These are phyloP conservation scores for Xylaria arbuscula DNA, from an alignment of 2,329 filamentous ascomycete species.

Conservation along the genomic window DNA sequence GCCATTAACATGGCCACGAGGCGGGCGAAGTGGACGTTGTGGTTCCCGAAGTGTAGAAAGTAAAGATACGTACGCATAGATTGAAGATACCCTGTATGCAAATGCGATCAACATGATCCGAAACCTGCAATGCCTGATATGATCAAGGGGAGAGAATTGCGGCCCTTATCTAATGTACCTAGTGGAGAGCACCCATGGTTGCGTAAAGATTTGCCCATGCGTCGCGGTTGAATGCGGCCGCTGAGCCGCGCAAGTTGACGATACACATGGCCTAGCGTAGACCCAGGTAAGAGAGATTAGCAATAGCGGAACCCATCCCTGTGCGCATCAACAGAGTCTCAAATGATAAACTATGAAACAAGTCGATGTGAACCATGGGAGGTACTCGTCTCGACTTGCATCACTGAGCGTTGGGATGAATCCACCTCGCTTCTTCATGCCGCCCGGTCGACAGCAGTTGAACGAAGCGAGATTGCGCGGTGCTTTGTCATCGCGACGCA, in stretches of 20 bases:
- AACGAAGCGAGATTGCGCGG: constrained; percentile 11
- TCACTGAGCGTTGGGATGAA: constrained; percentile 4
- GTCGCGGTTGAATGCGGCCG: constrained; percentile 21
- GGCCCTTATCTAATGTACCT: background rate
- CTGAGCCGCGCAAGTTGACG: constrained; percentile 4
- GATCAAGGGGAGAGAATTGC: background rate
- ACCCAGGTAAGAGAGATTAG: too few species aligned
- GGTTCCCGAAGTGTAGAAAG: background rate
- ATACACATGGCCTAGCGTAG: background rate
- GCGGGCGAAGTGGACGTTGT: constrained; percentile 4
- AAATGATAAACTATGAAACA: constrained; percentile 20
- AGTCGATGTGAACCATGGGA: background rate
- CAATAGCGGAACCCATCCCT: constrained; percentile 13
- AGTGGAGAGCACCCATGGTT: constrained; percentile 5
- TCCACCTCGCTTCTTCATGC: constrained; percentile 31
- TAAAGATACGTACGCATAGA: constrained; percentile 11
- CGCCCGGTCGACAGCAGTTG: background rate
- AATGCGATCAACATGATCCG: constrained; percentile 25
- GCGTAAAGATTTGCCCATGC: constrained; percentile 19
- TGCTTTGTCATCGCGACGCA: background rate
- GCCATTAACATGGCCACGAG: constrained; percentile 2
- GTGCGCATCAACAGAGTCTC: constrained; percentile 28
- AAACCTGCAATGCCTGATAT: constrained; percentile 22
- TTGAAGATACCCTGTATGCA: constrained; percentile 21
- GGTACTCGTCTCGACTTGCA: constrained; percentile 33